These are phyloP conservation scores for Tetrahymena thermophila DNA, from an alignment of 73 alveolate species.

Conservation along the genomic window DNA sequence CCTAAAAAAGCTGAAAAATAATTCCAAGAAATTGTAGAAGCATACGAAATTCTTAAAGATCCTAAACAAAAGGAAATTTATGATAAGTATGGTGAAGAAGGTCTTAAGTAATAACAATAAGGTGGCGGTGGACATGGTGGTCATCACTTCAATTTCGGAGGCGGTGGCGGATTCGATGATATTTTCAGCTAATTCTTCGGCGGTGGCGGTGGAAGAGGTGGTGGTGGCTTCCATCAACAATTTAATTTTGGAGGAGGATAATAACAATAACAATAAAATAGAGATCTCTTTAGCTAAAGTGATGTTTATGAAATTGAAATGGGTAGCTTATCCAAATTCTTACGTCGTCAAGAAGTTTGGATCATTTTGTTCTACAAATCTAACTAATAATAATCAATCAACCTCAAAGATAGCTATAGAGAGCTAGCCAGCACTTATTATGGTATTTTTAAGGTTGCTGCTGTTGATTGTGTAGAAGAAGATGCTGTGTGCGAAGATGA, in stretches of 20 bases:
- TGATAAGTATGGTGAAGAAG: slow-evolving; percentile 86
- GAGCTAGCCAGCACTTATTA: slow-evolving; percentile 84
- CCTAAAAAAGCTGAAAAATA: slow-evolving; percentile 63
- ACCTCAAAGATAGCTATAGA: slow-evolving; percentile 62
- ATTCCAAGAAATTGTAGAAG: slow-evolving; percentile 81
- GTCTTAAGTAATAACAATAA: slow-evolving; percentile 37
- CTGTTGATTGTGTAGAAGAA: slow-evolving; percentile 93
- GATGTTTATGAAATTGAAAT: slow-evolving; percentile 85
- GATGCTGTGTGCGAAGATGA: slow-evolving; percentile 97
- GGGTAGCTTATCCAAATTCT: slow-evolving; percentile 73
- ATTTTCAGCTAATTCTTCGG: slow-evolving; percentile 90
- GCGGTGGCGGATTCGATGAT: slow-evolving; percentile 75
- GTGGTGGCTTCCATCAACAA: slow-evolving; percentile 45
- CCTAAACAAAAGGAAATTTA: slow-evolving; percentile 72
- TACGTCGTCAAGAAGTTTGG: slow-evolving; percentile 91
- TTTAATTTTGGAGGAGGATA: slow-evolving; percentile 45
- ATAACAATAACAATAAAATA: slow-evolving; percentile 64
- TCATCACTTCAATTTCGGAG: slow-evolving; percentile 57
- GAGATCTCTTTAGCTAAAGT: slow-evolving; percentile 66
- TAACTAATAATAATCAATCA: slow-evolving; percentile 52
- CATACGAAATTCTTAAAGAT: slow-evolving; percentile 78
- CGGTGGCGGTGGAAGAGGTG: slow-evolving; percentile 75
- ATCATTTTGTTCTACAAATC: slow-evolving; percentile 81
- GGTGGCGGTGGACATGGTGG: slow-evolving; percentile 43
- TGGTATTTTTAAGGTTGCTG: slow-evolving; percentile 93